Percentiles rank a stretch among this genome's conserved stretches.
These are phyloP conservation scores for Mycocentrospora acerina DNA, from an alignment of 2,329 filamentous ascomycete species.

Conservation along the genomic window DNA sequence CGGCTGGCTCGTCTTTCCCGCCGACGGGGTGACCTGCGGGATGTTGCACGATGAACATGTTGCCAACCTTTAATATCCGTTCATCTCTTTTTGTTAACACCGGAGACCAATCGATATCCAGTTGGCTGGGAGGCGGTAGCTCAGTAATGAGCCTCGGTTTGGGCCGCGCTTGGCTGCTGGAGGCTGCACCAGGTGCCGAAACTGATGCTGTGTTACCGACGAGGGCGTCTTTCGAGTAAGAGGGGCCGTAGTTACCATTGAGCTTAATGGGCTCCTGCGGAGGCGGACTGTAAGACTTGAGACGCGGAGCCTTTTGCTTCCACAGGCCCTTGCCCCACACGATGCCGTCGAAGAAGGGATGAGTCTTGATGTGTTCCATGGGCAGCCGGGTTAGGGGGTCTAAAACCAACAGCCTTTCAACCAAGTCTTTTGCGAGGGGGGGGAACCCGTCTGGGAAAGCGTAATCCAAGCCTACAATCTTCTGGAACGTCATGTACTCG, in stretches of 20 bases:
- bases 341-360: slow-evolving; percentile 90
- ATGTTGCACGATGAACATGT: slow-evolving; percentile 79
- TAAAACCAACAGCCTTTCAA: slow-evolving; percentile 86
- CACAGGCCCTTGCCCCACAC: slow-evolving; percentile 81
- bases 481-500: slow-evolving; percentile 97
- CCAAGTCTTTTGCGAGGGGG: slow-evolving; percentile 78
- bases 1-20: slow-evolving; percentile 64
- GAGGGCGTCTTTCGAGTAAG: slow-evolving; percentile 9
- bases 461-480: slow-evolving; percentile 93
- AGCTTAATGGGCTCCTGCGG: slow-evolving; percentile 65
- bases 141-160: slow-evolving; percentile 83
- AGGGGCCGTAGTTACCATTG: slow-evolving; percentile 40
- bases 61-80: slow-evolving; percentile 89
- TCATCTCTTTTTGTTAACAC: slow-evolving; percentile 90
- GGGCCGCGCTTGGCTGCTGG: slow-evolving; percentile 48
- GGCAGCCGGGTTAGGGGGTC: slow-evolving; percentile 82
- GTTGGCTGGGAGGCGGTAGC: slow-evolving; percentile 89
- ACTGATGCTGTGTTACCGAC: slow-evolving; percentile 27
- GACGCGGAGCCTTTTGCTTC: slow-evolving; percentile 83
- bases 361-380: slow-evolving; percentile 95
- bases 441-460: slow-evolving; percentile 91
- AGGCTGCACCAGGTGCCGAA: slow-evolving; percentile 24
- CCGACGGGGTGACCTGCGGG: slow-evolving; percentile 74
- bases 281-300: slow-evolving; percentile 81
- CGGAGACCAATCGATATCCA: slow-evolving; percentile 98